Evolutionary conservation across 2,329 filamentous ascomycete genomes (phyloP).

Genomic region (Daldinia sp.): DNA sequence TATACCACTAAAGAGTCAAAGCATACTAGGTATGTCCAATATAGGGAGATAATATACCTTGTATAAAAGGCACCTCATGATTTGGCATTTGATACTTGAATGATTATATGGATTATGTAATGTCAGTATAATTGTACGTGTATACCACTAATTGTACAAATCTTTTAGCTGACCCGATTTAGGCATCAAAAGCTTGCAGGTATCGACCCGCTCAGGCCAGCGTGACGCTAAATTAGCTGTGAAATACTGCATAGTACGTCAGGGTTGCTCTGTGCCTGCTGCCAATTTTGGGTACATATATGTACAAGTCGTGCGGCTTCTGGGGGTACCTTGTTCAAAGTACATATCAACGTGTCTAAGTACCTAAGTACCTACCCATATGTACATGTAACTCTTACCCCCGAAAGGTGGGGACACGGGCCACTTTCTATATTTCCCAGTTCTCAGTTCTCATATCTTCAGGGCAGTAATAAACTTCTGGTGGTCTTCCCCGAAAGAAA

Average conservation of each 20-base stretch:
- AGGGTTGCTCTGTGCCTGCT: not conserved
- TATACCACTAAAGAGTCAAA: not conserved
- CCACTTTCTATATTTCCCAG: constrained; percentile 10
- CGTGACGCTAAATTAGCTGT: constrained; percentile 27
- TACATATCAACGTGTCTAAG: not conserved
- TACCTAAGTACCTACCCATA: constrained; percentile 1
- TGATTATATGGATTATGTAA: too few relatives aligned
- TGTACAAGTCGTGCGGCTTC: not conserved
- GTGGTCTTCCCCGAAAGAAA: constrained; percentile 9
- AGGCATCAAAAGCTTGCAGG: constrained; percentile 32
- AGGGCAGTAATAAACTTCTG: constrained; percentile 12
- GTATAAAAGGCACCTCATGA: too few relatives aligned
- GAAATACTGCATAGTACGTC: constrained; percentile 6
- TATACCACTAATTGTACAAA: not conserved
- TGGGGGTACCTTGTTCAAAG: not conserved
- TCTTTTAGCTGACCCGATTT: constrained; percentile 24
- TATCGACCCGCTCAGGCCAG: constrained; percentile 19
- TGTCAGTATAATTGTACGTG: too few relatives aligned
- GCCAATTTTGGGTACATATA: not conserved
- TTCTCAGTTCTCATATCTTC: constrained; percentile 20
- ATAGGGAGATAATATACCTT: too few relatives aligned
- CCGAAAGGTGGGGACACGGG: constrained; percentile 16
- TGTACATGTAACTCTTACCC: not conserved
- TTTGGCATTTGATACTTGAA: too few relatives aligned
- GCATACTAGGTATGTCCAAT: not conserved